Base-by-base conservation (phyloP, 768 basidiomycete genomes). In the Leccinum boreale region DNA sequence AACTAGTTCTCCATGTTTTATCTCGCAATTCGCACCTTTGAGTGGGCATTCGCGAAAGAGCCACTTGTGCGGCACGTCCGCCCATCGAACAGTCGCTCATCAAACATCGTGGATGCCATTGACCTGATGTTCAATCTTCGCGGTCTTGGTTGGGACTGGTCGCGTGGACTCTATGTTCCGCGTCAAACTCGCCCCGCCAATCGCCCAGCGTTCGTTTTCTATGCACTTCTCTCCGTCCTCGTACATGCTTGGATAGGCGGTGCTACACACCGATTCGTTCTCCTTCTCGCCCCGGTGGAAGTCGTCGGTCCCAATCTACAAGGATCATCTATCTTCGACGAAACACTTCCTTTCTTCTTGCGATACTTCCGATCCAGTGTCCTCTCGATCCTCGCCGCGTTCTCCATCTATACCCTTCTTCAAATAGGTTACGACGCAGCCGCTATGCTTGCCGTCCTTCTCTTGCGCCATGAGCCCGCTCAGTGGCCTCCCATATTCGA, bases 81-180 rank as follows among this genome's bases (percentile, higher is more conserved):
- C 31, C 62, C 58, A 24, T 23, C 26, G 14, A 55, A 52, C 3
- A 26, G 51, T 21, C 26, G 48, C 9, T 36, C 52, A 6, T 58
- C 60, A 2, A 45, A 39, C 42, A 17, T 59, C 36, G 42, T 57
- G 45, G 78, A 88, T 55, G 78, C 79, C 2, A 60, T 78, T 14
- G 85, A 87, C 54, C 75, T 89, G 19, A 60, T 59, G 23, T 73
- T 70, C 62, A 84, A 79, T 58, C 62, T 82, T 14, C 83, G 87
- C n/a, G 87, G 86, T 7, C 65, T 75, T 48, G 85, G 83, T 14
- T 88, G 86, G 86, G 72, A 79, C 45, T 86, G 84, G 80, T 82
- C 84, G 2, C 62, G 70, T 28, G 59, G 63, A 21, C 14, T 66
- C 10, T 53, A 65, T 47, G 35, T 71, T 24, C 68, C 74, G 5